Percentiles rank a stretch among this genome's conserved stretches.
phyloP scores from a whole-genome alignment of 257 asterid genomes.

The Solanum dulcamara region DNA sequence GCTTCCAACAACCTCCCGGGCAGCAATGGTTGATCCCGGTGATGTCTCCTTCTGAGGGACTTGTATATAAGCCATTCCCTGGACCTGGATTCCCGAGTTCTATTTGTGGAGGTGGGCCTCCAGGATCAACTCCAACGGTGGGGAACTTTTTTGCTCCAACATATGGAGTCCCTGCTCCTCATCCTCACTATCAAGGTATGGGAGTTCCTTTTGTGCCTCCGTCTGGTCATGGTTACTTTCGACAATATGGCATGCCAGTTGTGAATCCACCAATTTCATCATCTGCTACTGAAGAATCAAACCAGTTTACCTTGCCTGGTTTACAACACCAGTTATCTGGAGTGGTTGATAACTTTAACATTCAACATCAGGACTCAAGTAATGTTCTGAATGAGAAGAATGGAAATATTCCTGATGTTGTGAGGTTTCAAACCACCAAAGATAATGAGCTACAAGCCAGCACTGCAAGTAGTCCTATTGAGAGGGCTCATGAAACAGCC shows the following conservation, averaged over 20 bases:
- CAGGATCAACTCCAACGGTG: constrained; percentile 20
- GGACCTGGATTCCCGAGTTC: constrained; percentile 37
- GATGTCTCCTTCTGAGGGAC: constrained; percentile 89
- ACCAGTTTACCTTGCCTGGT: constrained; percentile 11
- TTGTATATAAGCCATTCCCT: constrained; percentile 75
- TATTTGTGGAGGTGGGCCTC: constrained; percentile 26
- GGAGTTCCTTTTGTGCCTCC: constrained; percentile 27
- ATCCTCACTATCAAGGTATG: constrained; percentile 26
- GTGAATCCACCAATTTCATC: constrained; percentile 29
- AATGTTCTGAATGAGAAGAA: constrained; percentile 14
- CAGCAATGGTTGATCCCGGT: constrained; percentile 85
- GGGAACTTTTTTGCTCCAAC: constrained; percentile 31
- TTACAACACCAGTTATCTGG: constrained; percentile 11
- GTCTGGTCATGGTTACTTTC: constrained; percentile 32
- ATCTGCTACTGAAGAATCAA: constrained; percentile 26
- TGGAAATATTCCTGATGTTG: neutral
- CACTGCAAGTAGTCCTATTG: constrained; percentile 47
- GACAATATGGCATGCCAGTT: constrained; percentile 42
- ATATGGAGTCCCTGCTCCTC: constrained; percentile 33
- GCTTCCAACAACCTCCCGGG: constrained; percentile 43
- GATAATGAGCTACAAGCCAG: constrained; percentile 54
- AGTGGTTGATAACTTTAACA: constrained; percentile 7
- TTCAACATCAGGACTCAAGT: constrained; percentile 5
- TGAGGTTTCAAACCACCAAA: constrained; percentile 2
- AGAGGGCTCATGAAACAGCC: constrained; percentile 2